Conservation (phyloP, 2,329 filamentous ascomycete genomes). For the Aspergillus alliaceus region DNA sequence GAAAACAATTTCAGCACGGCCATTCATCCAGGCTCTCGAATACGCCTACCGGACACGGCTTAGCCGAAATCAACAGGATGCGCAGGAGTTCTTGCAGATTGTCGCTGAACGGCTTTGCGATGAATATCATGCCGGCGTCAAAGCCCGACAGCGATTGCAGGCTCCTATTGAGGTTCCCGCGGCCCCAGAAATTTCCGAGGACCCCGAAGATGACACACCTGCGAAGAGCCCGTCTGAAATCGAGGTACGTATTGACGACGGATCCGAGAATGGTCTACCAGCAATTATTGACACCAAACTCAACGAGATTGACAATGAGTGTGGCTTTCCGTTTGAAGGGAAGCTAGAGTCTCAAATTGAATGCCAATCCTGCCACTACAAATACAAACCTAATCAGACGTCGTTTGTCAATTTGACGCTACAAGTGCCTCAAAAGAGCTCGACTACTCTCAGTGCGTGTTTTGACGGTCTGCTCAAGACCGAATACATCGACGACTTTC, state of each 20-base stretch:
- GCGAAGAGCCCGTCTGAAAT: constrained; percentile 27
- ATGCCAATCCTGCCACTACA: constrained; percentile 86
- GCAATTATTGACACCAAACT: constrained; percentile 40
- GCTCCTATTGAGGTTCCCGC: constrained; percentile 23
- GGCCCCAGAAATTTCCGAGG: constrained; percentile 11
- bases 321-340: constrained; percentile 86
- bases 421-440: constrained; percentile 80
- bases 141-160: constrained; percentile 58
- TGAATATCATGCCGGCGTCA: constrained; percentile 83
- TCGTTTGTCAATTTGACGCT: constrained; percentile 91
- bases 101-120: constrained; percentile 89
- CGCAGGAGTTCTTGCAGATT: constrained; percentile 94
- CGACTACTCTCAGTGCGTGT: constrained; percentile 80
- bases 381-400: constrained; percentile 77
- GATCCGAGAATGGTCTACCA: constrained; percentile 30
- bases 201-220: constrained; percentile 7
- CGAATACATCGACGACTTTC: constrained; percentile 95
- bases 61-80: constrained; percentile 93
- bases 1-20: constrained; percentile 87
- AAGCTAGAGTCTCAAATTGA: constrained; percentile 92
- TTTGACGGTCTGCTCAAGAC: constrained; percentile 94
- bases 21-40: constrained; percentile 82
- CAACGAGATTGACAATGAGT: constrained; percentile 38
- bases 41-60: constrained; percentile 85
- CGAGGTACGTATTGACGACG: constrained; percentile 40